Base-by-base conservation (phyloP, 805 yeast genomes). In the Hanseniaspora lindneri region DNA sequence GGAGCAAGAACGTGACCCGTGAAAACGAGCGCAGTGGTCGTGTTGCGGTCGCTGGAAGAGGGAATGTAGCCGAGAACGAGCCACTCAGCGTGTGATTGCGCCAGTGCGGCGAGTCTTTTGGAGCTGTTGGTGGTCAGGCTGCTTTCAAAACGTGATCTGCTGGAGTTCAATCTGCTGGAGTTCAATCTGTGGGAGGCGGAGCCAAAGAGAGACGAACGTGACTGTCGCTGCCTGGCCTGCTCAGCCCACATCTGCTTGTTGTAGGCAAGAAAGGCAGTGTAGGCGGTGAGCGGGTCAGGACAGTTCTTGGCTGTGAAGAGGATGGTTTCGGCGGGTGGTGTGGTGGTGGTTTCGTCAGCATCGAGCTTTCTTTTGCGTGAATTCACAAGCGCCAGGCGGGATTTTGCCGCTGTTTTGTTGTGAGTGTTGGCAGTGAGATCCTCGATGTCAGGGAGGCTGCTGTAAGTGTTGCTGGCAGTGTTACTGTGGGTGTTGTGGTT, bases 181-280 rank as follows among this genome's bases (percentile, higher is more conserved):
- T n/a, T n/a, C n/a, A n/a, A n/a, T n/a, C n/a, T n/a, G n/a, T n/a
- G n/a, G n/a, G n/a, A n/a, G n/a, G n/a, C n/a, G n/a, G n/a, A n/a
- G n/a, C 99, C 99, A 68, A 92, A 89, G 23, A 94, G 63, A 54
- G 77, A 79, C 48, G 71, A 72, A 58, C 96, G 73, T 57, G 94
- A 75, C 47, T 71, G 73, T 55, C 86, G 73, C 52, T 80, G 82
- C 53, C 75, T 75, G n/a, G 74, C 72, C 60, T 86, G 94, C 11
- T 77, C 67, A 42, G 67, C 75, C 99, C 99, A 92, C 59, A 84
- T 84, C n/a, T 77, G 72, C 62, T 89, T 87, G 63, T 83, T 89
- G 58, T 83, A 83, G 27, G 66, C 65, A 51, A 92, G 67, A 67
- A 82, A 83, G 0, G 74, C 80, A 16, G 61, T 72, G 62, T 83